Evolutionary conservation across 1,284 basidiomycete species (phyloP).

Genomic region (Mycosarcoma maydis): DNA sequence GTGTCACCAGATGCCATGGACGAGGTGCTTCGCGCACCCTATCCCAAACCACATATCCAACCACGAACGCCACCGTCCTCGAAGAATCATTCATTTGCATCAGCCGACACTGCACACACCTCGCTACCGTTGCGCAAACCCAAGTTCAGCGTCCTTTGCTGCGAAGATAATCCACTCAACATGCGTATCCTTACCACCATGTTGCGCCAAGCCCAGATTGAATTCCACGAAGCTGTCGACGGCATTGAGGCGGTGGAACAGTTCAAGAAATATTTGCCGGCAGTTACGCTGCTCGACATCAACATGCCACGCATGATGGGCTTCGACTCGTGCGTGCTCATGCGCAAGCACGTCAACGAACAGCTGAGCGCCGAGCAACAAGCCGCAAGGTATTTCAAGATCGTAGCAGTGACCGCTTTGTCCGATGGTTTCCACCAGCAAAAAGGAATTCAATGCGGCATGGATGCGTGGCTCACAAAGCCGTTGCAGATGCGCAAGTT

Average conservation of each 20-base stretch:
- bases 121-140: slow-evolving; percentile 5
- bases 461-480: slow-evolving; percentile 53
- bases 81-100: neutral
- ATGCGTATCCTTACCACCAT: slow-evolving; percentile 48
- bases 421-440: slow-evolving; percentile 29
- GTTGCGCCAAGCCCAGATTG: slow-evolving; percentile 39
- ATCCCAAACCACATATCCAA: slow-evolving; percentile 22
- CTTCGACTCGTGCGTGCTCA: slow-evolving; percentile 49
- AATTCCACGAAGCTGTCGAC: slow-evolving; percentile 42
- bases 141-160: slow-evolving; percentile 49
- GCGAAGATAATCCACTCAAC: slow-evolving; percentile 60
- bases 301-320: slow-evolving; percentile 58
- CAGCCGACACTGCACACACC: too few species aligned
- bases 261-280: slow-evolving; percentile 42
- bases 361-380: neutral
- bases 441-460: slow-evolving; percentile 44
- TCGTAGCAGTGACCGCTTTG: slow-evolving; percentile 53
- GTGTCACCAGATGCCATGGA: slow-evolving; percentile 28
- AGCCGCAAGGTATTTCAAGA: slow-evolving; percentile 18
- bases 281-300: slow-evolving; percentile 55
- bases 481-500: slow-evolving; percentile 40
- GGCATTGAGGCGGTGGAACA: slow-evolving; percentile 50
- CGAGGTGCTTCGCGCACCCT: slow-evolving; percentile 40
- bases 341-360: slow-evolving; percentile 29
- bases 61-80: slow-evolving; percentile 6